Conservation (phyloP, 176 grass and related monocot species). For the Musa beccarii region DNA sequence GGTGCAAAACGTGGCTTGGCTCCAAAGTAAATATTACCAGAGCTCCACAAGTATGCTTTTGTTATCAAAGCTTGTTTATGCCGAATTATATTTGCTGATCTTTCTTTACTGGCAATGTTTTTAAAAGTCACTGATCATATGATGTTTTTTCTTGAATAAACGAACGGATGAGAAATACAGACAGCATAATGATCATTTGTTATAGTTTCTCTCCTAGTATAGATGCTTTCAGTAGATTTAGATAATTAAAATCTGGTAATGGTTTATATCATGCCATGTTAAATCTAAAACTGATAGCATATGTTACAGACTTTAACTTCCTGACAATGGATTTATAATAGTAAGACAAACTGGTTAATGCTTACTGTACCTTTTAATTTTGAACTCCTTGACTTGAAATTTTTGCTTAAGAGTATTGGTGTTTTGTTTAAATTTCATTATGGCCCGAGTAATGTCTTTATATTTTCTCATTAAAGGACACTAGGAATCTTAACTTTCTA, state of each 20-base stretch:
- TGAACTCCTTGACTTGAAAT: too few species aligned
- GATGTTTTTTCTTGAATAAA: background rate
- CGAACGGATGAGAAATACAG: background rate
- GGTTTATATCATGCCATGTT: background rate
- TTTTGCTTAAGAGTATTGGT: too few species aligned
- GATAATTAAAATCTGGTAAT: background rate
- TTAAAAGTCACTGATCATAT: background rate
- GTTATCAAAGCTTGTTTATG: background rate
- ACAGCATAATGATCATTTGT: too few species aligned
- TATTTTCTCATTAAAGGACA: too few species aligned
- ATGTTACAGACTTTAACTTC: too few species aligned
- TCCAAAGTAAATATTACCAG: conserved; percentile 96
- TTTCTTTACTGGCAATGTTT: background rate
- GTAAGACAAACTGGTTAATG: too few species aligned
- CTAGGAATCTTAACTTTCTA: too few species aligned
- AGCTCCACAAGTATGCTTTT: conserved; percentile 59
- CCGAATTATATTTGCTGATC: background rate
- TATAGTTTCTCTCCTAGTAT: background rate
- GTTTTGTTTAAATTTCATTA: too few species aligned
- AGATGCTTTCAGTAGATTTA: background rate
- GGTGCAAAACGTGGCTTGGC: conserved; percentile 96
- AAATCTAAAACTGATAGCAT: background rate
- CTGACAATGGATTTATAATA: too few species aligned
- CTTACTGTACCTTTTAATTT: too few species aligned
- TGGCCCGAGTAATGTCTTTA: too few species aligned